Base-by-base conservation (phyloP, 768 basidiomycete genomes). In the Multifurca ochricompacta region DNA sequence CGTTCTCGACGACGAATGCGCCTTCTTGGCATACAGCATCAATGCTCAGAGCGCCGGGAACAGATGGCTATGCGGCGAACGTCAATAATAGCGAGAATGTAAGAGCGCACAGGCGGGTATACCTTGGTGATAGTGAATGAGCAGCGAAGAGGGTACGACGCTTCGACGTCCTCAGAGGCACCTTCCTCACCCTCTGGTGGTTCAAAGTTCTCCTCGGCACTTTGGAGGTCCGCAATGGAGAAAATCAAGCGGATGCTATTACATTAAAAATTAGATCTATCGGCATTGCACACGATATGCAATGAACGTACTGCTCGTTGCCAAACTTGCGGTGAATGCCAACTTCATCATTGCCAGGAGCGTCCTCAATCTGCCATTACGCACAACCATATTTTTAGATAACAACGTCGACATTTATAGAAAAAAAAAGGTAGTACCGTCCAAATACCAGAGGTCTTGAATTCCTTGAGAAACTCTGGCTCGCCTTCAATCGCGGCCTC, bases 41-140 rank as follows among this genome's bases (percentile, higher is more conserved):
- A 47, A 92, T 70, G 53, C 82, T 85, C 59, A 98, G 67, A 3
- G 89, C 83, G 4, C 90, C 90, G 13, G 76, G 70, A 31, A 63
- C 72, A 16, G 68, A 68, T 14, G 71, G 64, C 85, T 87, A 56
- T 34, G 36, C 39, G 19, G 21, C 7, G 10, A 13, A 31, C 6
- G 35, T 57, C 46, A 58, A 46, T n/a, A 30, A 35, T 23, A 13
- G 39, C 42, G 30, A 16, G 59, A 66, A 0, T 35, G 1, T n/a
- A 7, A 10, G 10, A 32, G 41, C 18, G 39, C 16, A 51, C 4
- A 0, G 19, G 31, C 23, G 7, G 3, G 58, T 64, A 11, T 48
- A 82, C 88, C 80, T 99, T 97, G 61, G 87, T 87, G 69, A 99
- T 80, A 44, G 86, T 81, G 57, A 95, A 74, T 2, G 87, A 83